Percentiles rank a stretch among this genome's conserved stretches.
phyloP scores from a whole-genome alignment of 2,329 filamentous ascomycete genomes.

The Fusarium drepaniforme region DNA sequence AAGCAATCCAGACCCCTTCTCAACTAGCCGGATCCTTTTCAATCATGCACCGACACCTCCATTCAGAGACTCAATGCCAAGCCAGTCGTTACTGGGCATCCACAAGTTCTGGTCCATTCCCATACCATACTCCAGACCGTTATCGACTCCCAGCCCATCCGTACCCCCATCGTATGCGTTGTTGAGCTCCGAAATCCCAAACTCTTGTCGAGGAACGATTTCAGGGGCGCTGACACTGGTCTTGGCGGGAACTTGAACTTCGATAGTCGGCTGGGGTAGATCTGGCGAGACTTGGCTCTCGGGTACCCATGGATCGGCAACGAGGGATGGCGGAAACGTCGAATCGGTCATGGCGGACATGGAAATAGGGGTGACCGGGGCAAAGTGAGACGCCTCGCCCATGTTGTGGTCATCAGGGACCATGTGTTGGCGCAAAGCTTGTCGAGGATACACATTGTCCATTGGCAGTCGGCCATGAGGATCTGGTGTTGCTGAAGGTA shows the following conservation, averaged over 20 bases:
- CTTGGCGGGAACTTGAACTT: conserved; percentile 29
- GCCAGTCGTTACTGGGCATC: conserved; percentile 50
- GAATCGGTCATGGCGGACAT: conserved; percentile 45
- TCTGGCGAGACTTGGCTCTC: conserved; percentile 46
- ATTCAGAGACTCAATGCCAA: conserved; percentile 49
- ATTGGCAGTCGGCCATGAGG: conserved; percentile 30
- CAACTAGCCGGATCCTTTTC: conserved; percentile 4
- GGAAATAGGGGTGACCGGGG: conserved; percentile 23
- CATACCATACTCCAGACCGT: conserved; percentile 57
- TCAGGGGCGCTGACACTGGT: conserved; percentile 31
- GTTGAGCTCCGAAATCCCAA: conserved; percentile 58
- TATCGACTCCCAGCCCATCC: conserved; percentile 60
- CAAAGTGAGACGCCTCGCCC: conserved; percentile 37
- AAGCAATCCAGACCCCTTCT: neutral
- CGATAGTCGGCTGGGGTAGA: conserved; percentile 32
- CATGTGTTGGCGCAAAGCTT: conserved; percentile 38
- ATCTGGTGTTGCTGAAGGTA: conserved; percentile 36
- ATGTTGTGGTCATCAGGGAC: conserved; percentile 46
- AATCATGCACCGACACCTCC: conserved; percentile 47
- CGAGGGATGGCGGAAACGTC: conserved; percentile 47
- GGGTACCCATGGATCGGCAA: conserved; percentile 46
- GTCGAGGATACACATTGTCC: conserved; percentile 38
- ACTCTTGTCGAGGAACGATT: conserved; percentile 41
- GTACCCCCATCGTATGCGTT: conserved; percentile 64
- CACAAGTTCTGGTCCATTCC: conserved; percentile 55